phyloP scores from a whole-genome alignment of 2,329 filamentous ascomycete genomes.

The Helminthosporium solani region DNA sequence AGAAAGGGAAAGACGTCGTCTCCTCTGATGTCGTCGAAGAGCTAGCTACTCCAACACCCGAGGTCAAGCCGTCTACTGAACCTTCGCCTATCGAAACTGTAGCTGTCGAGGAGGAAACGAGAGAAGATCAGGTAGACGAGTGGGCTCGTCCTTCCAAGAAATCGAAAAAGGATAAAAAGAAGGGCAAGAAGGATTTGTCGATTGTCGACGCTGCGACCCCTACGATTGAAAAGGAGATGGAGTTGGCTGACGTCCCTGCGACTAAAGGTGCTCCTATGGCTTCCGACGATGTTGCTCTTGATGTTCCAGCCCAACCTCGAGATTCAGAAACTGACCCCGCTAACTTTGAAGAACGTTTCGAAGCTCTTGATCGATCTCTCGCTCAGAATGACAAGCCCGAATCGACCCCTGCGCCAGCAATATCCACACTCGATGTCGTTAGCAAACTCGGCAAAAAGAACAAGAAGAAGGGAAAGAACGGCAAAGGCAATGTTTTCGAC shows the following conservation, averaged over 20 bases:
- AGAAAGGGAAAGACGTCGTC: slow-evolving; percentile 28
- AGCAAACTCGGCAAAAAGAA: slow-evolving; percentile 30
- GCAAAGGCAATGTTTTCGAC: slow-evolving; percentile 18
- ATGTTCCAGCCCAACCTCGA: neutral
- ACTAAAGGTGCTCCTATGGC: slow-evolving; percentile 4
- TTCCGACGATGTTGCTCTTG: neutral
- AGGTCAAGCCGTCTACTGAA: slow-evolving; percentile 7
- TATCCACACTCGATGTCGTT: slow-evolving; percentile 31
- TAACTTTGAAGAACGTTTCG: slow-evolving; percentile 28
- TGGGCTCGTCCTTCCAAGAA: slow-evolving; percentile 20
- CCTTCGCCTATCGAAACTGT: slow-evolving; percentile 5
- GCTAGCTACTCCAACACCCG: slow-evolving; percentile 1
- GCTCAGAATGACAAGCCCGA: slow-evolving; percentile 11
- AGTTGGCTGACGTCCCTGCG: neutral
- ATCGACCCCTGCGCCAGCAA: slow-evolving; percentile 5
- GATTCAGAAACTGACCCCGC: slow-evolving; percentile 1
- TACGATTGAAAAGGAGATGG: slow-evolving; percentile 7
- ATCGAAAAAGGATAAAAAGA: slow-evolving; percentile 33
- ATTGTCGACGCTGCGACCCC: slow-evolving; percentile 15
- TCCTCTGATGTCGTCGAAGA: slow-evolving; percentile 1
- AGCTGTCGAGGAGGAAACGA: slow-evolving; percentile 3
- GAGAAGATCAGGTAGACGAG: slow-evolving; percentile 15
- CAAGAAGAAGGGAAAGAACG: slow-evolving; percentile 32
- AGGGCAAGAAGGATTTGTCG: slow-evolving; percentile 25
- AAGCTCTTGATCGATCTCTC: slow-evolving; percentile 26